Evolutionary conservation across 768 basidiomycete genomes (phyloP).

Genomic region (Rubroboletus satanas): DNA sequence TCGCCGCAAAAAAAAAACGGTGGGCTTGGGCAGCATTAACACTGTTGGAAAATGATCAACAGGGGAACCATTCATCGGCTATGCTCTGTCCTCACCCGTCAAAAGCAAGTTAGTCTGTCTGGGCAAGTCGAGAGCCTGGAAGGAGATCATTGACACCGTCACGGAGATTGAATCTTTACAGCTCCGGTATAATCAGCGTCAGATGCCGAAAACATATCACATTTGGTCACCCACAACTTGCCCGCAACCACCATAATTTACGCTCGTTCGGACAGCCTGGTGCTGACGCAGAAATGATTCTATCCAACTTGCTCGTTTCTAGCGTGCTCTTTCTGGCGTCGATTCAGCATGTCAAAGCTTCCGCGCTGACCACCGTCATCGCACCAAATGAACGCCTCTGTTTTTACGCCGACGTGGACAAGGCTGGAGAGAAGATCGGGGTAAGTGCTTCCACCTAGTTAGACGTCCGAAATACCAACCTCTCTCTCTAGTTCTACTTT

Average conservation of each 20-base stretch:
- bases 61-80: too few relatives aligned
- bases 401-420: constrained; percentile 96
- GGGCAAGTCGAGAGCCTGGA: background rate
- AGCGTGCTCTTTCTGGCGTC: constrained; percentile 28
- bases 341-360: constrained; percentile 40
- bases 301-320: constrained; percentile 18
- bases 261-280: background rate
- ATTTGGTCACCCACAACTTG: background rate
- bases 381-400: constrained; percentile 79
- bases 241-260: background rate
- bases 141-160: background rate
- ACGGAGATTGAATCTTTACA: constrained; percentile 12
- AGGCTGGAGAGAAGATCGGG: constrained; percentile 87
- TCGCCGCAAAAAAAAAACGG: constrained; percentile 6
- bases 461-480: constrained; percentile 6
- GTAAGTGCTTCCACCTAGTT: constrained; percentile 41
- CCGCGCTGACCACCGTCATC: constrained; percentile 78
- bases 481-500: constrained; percentile 78
- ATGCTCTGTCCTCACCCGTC: constrained; percentile 17
- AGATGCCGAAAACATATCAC: constrained; percentile 18
- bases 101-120: background rate
- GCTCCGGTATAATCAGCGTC: constrained; percentile 20
- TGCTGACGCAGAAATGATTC: constrained; percentile 18
- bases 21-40: background rate
- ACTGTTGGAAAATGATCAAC: constrained; percentile 1